phyloP scores from a whole-genome alignment of 495 filamentous ascomycete species.

The Polyplosphaeria fusca region DNA sequence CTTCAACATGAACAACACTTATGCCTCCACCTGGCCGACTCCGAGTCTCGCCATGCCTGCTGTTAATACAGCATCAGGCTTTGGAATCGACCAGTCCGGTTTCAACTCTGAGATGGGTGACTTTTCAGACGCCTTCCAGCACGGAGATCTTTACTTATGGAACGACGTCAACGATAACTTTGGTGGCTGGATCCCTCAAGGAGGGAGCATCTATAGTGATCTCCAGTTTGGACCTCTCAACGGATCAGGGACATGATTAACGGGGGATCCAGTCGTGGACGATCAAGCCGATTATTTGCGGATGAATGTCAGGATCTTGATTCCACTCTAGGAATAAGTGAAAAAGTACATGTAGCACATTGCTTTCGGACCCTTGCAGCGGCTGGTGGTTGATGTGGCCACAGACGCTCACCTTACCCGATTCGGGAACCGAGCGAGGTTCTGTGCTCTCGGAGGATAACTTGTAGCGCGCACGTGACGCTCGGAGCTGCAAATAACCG shows the following conservation, averaged over 20 bases:
- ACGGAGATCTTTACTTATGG: slow-evolving; percentile 32
- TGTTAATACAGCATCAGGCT: neutral
- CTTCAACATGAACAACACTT: neutral
- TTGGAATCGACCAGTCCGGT: neutral
- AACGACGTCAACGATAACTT: slow-evolving; percentile 22
- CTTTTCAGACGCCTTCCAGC: slow-evolving; percentile 24
- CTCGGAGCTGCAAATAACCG: too few relatives aligned
- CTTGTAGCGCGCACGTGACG: too few relatives aligned
- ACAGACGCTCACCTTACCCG: too few relatives aligned
- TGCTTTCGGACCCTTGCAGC: too few relatives aligned
- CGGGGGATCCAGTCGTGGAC: too few relatives aligned
- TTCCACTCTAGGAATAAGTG: too few relatives aligned
- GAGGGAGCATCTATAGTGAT: slow-evolving; percentile 12
- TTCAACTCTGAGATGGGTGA: slow-evolving; percentile 14
- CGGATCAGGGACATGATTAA: neutral
- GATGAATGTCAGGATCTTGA: too few relatives aligned
- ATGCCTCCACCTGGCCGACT: neutral
- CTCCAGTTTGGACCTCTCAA: slow-evolving; percentile 12
- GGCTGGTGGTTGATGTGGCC: too few relatives aligned
- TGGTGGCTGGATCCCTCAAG: slow-evolving; percentile 14
- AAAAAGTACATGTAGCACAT: too few relatives aligned
- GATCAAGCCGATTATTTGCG: too few relatives aligned
- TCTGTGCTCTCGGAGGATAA: too few relatives aligned
- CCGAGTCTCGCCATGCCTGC: neutral
- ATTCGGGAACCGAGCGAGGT: too few relatives aligned